These are phyloP conservation scores for Rhodotorula graminis DNA, from an alignment of 768 basidiomycete genomes.

Conservation along the genomic window DNA sequence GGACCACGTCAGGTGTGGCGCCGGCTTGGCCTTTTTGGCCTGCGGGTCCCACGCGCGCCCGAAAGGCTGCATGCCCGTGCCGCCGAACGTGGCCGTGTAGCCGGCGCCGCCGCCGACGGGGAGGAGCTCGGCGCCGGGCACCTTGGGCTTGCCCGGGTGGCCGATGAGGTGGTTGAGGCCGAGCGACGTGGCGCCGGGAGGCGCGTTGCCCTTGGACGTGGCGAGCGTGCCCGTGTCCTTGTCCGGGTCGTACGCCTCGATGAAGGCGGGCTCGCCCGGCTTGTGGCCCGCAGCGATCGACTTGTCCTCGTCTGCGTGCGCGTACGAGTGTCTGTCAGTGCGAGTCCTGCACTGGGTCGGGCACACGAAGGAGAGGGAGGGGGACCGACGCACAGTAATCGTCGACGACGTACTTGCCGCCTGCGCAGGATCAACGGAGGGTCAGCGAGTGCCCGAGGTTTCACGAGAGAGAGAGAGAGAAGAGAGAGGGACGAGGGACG, in stretches of 20 bases:
- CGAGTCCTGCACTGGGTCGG: too few species aligned
- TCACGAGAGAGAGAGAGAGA: not conserved
- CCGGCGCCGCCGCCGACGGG: slow-evolving; percentile 18
- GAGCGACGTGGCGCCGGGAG: slow-evolving; percentile 47
- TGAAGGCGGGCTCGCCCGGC: slow-evolving; percentile 74
- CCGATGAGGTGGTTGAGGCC: slow-evolving; percentile 32
- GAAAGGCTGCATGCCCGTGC: slow-evolving; percentile 76
- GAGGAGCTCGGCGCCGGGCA: slow-evolving; percentile 27
- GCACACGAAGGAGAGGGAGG: too few species aligned
- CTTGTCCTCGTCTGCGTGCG: slow-evolving; percentile 64
- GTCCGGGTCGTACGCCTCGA: slow-evolving; percentile 67
- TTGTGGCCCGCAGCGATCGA: slow-evolving; percentile 72
- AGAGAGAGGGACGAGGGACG: slow-evolving; percentile 37
- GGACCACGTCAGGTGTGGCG: slow-evolving; percentile 77
- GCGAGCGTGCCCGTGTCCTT: slow-evolving; percentile 41
- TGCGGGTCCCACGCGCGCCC: slow-evolving; percentile 80
- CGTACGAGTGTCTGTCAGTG: not conserved
- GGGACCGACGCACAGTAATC: slow-evolving; percentile 62
- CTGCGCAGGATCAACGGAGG: slow-evolving; percentile 48
- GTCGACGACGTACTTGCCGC: slow-evolving; percentile 85
- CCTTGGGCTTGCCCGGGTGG: slow-evolving; percentile 32
- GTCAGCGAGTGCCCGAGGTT: too few species aligned
- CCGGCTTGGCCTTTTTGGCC: slow-evolving; percentile 68
- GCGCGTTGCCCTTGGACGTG: slow-evolving; percentile 47
- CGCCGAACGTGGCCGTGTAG: slow-evolving; percentile 65